A percentile compares a stretch with the other conserved stretches of the same genome.
phyloP scores from a whole-genome alignment of 345 rosid species.

The Sisymbrium altissimum region DNA sequence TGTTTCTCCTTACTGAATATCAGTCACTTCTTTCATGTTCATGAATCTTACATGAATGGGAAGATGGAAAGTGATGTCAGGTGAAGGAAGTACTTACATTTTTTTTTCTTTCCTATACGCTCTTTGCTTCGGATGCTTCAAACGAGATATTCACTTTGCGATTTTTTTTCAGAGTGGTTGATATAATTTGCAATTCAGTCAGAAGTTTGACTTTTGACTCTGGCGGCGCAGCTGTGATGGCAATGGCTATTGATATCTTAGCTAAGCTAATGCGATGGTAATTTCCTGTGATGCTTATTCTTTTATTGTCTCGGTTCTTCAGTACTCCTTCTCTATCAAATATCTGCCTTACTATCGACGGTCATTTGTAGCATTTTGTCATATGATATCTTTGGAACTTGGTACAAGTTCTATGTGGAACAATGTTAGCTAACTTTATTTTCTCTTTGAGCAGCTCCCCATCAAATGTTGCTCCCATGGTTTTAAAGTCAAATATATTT shows the following conservation, averaged over 20 bases:
- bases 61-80: conserved; percentile 58
- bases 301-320: conserved; percentile 9
- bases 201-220: conserved; percentile 57
- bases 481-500: conserved; percentile 60
- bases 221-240: conserved; percentile 57
- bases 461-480: conserved; percentile 56
- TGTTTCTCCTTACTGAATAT: conserved; percentile 67
- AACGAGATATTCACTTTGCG: conserved; percentile 14
- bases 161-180: conserved; percentile 63
- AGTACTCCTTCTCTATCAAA: conserved; percentile 1
- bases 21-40: conserved; percentile 49
- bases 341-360: background rate
- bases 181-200: conserved; percentile 61
- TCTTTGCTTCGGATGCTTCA: conserved; percentile 2
- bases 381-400: conserved; percentile 9
- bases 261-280: conserved; percentile 80
- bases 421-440: background rate
- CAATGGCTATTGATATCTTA: conserved; percentile 68
- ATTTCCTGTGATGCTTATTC: conserved; percentile 14
- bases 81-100: conserved; percentile 41
- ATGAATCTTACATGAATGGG: conserved; percentile 37
- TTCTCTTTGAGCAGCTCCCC: conserved; percentile 58
- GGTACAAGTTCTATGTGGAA: conserved; percentile 7
- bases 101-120: background rate
- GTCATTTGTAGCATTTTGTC: conserved; percentile 1